Evolutionary conservation across 495 filamentous ascomycete species (phyloP).

Genomic region (Neurospora sp.): DNA sequence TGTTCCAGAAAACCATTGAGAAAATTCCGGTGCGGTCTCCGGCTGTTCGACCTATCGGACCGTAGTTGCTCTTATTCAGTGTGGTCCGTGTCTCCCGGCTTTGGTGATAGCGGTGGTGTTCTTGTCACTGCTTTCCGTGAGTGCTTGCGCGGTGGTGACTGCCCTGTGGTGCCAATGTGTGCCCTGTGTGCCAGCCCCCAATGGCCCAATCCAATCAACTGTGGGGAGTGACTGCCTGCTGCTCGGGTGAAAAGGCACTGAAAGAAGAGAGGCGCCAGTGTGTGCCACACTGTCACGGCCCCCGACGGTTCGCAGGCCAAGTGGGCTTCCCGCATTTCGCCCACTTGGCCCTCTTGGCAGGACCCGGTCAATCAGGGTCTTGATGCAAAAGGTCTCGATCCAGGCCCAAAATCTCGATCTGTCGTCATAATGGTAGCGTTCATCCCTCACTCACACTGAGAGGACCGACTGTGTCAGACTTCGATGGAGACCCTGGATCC

Average conservation of each 20-base stretch:
- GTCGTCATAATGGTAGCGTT: constrained; percentile 10
- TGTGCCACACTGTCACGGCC: neutral
- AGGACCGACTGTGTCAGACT: neutral
- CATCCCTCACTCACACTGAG: constrained; percentile 1
- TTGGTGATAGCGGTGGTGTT: neutral
- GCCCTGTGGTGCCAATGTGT: neutral
- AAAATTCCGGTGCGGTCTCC: neutral
- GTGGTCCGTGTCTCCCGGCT: neutral
- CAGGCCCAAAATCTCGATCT: constrained; percentile 19
- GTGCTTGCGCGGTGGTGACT: neutral
- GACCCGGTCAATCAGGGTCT: neutral
- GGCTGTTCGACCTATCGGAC: neutral
- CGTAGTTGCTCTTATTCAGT: neutral
- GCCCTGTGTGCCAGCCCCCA: neutral
- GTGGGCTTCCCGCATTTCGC: constrained; percentile 14
- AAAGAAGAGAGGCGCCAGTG: neutral
- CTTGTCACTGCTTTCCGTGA: neutral
- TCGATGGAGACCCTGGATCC: constrained; percentile 10
- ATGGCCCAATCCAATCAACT: neutral
- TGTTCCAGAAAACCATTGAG: neutral
- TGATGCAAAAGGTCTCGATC: constrained; percentile 13
- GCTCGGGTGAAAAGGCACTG: neutral
- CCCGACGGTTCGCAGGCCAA: neutral
- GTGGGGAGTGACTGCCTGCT: neutral
- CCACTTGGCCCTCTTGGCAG: neutral